Evolutionary conservation across 495 filamentous ascomycete genomes (phyloP), one percentile per base, ranked within the genome.

Genomic region (Choiromyces venosus): DNA sequence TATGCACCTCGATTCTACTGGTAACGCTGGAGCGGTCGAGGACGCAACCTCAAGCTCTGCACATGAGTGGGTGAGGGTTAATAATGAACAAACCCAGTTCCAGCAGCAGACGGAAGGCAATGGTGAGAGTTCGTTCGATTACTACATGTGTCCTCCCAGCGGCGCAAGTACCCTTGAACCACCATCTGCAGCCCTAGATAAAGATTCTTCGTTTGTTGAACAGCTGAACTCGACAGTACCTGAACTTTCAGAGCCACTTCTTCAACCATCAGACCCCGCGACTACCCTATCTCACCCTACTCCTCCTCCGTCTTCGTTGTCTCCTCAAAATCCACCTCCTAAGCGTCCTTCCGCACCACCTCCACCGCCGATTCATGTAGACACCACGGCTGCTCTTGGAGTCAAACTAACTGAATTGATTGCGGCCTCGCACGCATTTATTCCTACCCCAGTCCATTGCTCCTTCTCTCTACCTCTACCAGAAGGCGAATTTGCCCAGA

Each of bases 401-500:
- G 52, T 14, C 16, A 61, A 61, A 16, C 52, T 61, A 29, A 4
- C 16, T 33, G 52, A 61, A 33, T 29, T 61, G 52, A 33, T 61
- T 61, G 25, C 25, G 3, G 52, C 52, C 52, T 61, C 52, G 25
- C 25, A 61, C 12, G 52, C 52, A 4, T 77, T 77, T 69, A 77
- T 77, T 29, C 75, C 75, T 0, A 73, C 73, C 2, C 75, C 73
- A 18, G 38, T 77, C 38, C 44, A 21, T 29, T 35, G 46, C 9
- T 36, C 38, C 46, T 77, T 71, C 65, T 72, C 75, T 2, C 65
- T 77, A 36, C 75, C 75, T 8, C 37, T 72, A 19, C 74, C 73
- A 8, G 10, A 69, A 1, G 5, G 39, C 36, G 73, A 75, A 39
- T 46, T 36, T 36, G 61, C 39, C 2, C 71, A 71, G n/a, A 76